A percentile compares a stretch with the other conserved stretches of the same genome.
phyloP scores from a whole-genome alignment of 768 basidiomycete species.

The Epithele typhae region DNA sequence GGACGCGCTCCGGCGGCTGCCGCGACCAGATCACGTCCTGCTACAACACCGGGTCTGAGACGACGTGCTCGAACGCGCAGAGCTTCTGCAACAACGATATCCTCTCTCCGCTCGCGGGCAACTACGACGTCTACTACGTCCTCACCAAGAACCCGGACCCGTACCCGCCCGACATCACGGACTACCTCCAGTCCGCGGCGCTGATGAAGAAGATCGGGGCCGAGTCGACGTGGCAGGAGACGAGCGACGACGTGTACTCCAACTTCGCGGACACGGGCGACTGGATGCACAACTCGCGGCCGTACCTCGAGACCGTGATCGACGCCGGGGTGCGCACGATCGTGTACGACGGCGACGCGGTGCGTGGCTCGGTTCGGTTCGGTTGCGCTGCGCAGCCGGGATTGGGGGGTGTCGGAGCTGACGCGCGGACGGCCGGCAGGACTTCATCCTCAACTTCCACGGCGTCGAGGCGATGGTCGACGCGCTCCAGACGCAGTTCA shows the following conservation, averaged over 20 bases:
- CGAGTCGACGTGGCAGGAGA: slow-evolving; percentile 37
- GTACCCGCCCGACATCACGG: slow-evolving; percentile 38
- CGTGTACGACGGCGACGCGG: slow-evolving; percentile 56
- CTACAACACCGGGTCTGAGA: slow-evolving; percentile 40
- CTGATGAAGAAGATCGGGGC: slow-evolving; percentile 38
- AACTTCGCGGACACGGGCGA: slow-evolving; percentile 50
- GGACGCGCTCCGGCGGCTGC: slow-evolving; percentile 43
- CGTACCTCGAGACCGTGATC: slow-evolving; percentile 52
- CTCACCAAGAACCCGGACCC: slow-evolving; percentile 38
- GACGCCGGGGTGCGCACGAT: slow-evolving; percentile 51
- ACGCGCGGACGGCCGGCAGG: slow-evolving; percentile 23
- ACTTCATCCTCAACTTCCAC: slow-evolving; percentile 50
- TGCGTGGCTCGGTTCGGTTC: slow-evolving; percentile 20
- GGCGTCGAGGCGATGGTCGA: slow-evolving; percentile 58
- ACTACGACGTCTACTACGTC: slow-evolving; percentile 55
- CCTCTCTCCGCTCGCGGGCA: slow-evolving; percentile 47
- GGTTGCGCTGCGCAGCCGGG: neutral
- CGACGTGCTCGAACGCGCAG: slow-evolving; percentile 54
- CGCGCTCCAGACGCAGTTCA: slow-evolving; percentile 43
- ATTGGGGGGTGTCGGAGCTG: neutral
- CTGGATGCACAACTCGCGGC: slow-evolving; percentile 50
- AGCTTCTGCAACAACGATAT: slow-evolving; percentile 55
- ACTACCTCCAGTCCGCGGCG: slow-evolving; percentile 26
- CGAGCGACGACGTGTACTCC: slow-evolving; percentile 37
- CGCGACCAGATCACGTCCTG: slow-evolving; percentile 45